phyloP scores from a whole-genome alignment of 1,139 yeast genomes.

The Entelexis sorbosivorans region DNA sequence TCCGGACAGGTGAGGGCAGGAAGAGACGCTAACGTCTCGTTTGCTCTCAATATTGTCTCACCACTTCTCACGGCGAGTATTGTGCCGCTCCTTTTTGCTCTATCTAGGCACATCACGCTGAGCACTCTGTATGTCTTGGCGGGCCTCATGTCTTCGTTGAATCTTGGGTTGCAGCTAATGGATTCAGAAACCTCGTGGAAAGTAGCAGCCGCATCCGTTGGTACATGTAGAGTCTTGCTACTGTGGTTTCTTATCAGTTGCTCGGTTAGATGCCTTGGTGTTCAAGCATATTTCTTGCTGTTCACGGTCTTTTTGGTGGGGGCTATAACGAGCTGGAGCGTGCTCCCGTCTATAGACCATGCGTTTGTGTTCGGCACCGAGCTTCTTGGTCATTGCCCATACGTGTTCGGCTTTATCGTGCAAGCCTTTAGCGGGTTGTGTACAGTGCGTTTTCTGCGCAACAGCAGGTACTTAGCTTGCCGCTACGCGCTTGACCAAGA shows the following conservation, averaged over 20 bases:
- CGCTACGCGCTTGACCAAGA: conserved; percentile 50
- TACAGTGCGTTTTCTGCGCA: conserved; percentile 37
- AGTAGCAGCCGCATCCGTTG: not conserved
- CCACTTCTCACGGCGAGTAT: conserved; percentile 3
- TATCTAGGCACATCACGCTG: not conserved
- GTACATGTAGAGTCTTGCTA: not conserved
- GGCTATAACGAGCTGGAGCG: not conserved
- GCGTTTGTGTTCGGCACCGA: conserved; percentile 1
- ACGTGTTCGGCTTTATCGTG: not conserved
- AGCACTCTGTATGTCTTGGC: not conserved
- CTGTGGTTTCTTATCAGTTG: not conserved
- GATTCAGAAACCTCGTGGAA: not conserved
- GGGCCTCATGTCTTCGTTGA: not conserved
- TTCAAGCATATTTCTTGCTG: conserved; percentile 25
- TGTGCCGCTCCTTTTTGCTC: not conserved
- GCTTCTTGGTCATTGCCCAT: not conserved
- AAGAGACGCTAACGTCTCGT: not conserved
- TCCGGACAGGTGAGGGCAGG: conserved; percentile 11
- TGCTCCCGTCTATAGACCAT: conserved; percentile 1
- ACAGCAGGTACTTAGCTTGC: conserved; percentile 41
- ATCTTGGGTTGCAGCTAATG: not conserved
- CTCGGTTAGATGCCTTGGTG: not conserved
- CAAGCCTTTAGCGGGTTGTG: conserved; percentile 47
- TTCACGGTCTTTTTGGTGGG: conserved; percentile 32
- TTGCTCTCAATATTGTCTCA: conserved; percentile 4